Conservation (phyloP, 805 yeast genomes). For the Candida glaebosa region DNA sequence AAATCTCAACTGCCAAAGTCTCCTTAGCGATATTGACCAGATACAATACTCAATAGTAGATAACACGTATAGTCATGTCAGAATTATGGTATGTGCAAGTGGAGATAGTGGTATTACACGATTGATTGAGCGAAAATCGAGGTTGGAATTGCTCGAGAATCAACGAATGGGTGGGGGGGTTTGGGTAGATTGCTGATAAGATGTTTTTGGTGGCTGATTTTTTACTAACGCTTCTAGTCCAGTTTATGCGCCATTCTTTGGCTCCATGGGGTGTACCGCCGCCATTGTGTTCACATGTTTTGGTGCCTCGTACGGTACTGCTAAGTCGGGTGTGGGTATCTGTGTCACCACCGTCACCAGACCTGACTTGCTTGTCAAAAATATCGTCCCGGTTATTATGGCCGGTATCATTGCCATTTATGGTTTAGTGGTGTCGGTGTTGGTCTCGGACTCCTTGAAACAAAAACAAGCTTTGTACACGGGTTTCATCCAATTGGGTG, state of each 20-base stretch:
- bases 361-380: slow-evolving; percentile 92
- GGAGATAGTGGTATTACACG: neutral
- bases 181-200: no score
- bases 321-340: slow-evolving; percentile 98
- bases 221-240: slow-evolving; percentile 45
- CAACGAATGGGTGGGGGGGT: no score
- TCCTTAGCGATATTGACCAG: no score
- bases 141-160: neutral
- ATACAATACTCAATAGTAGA: no score
- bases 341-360: slow-evolving; percentile 97
- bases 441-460: slow-evolving; percentile 83
- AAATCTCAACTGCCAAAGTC: no score
- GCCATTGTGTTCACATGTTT: slow-evolving; percentile 98
- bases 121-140: neutral
- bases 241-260: slow-evolving; percentile 93
- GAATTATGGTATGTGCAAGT: slow-evolving; percentile 64
- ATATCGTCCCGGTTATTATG: slow-evolving; percentile 96
- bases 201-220: neutral
- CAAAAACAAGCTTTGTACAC: slow-evolving; percentile 93
- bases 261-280: slow-evolving; percentile 98
- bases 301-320: slow-evolving; percentile 99
- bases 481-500: slow-evolving; percentile 97
- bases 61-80: slow-evolving; percentile 49
- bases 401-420: slow-evolving; percentile 99
- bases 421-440: slow-evolving; percentile 93